Base-by-base conservation (phyloP, 495 filamentous ascomycete genomes). In the Zalerion maritima region DNA sequence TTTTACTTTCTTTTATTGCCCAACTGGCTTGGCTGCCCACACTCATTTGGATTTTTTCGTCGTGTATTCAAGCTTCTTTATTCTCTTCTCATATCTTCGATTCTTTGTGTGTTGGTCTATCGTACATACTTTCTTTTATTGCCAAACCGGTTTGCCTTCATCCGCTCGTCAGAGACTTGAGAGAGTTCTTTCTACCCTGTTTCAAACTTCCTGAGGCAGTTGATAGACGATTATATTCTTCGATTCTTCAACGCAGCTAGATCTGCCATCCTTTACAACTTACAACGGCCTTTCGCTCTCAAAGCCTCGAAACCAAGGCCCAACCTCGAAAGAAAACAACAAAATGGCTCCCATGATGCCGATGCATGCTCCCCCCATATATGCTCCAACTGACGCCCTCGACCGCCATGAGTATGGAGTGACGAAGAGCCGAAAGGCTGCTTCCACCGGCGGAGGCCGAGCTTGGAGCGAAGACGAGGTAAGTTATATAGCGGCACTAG, bases 381-480 rank as follows among this genome's bases (percentile, higher is more conserved):
- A 46, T 49, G 10, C 9, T 31, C 63, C 55, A 28, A 60, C 52
- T 34, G 66, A 69, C 37, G 53, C 46, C 27, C 45, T 63, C 27
- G 52, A 60, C 22, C 66, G 66, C 22, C 66, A 67, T 26, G 62
- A 64, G 10, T 69, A 57, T 45, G 66, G 60, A 17, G 51, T 68
- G 26, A 52, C 64, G 17, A 72, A 72, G 49, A 63, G 66, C 43
- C 67, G 73, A 23, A 80, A 80, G 53, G 49, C 54, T 19, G 63
- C 66, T 20, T 76, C 75, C 32, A 76, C 76, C 13, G 77, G 75
- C 32, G 76, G 76, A 28, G 76, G 76, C 13, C 57, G 78, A 50
- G 75, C 76, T 29, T 81, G 76, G 76, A 81, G 74, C 37, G 75
- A 79, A 53, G 75, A 78, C 43, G 76, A 81, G 73, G 76, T 80